Evolutionary conservation across 1,284 basidiomycete species (phyloP).

Genomic region (Rhodotorula sp.): DNA sequence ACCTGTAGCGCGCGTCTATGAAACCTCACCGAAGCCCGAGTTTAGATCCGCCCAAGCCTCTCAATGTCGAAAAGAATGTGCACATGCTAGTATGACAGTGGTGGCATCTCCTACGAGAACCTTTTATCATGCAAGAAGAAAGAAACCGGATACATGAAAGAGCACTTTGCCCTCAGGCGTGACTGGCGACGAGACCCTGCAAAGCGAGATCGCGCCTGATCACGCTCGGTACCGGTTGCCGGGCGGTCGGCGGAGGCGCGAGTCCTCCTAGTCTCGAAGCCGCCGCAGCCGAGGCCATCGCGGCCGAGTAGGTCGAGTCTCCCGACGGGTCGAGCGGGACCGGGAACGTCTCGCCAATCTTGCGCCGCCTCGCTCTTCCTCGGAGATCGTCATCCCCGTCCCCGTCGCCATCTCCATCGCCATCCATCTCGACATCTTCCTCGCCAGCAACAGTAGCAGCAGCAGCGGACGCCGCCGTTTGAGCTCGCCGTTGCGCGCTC

Average conservation of each 20-base stretch:
- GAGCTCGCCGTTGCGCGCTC: no score
- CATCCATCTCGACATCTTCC: neutral
- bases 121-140: no score
- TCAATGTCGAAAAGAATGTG: no score
- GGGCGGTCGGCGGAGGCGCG: neutral
- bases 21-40: no score
- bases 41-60: no score
- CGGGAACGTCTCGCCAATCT: conserved; percentile 9
- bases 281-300: no score
- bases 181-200: neutral
- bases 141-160: no score
- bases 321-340: neutral
- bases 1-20: no score
- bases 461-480: neutral
- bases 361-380: neutral
- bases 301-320: neutral
- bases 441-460: neutral
- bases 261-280: no score
- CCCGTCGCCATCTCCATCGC: neutral
- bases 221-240: neutral
- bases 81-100: no score
- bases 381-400: neutral
- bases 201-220: neutral
- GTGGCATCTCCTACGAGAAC: no score
- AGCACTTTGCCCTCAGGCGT: neutral